These are phyloP conservation scores for Exophiala sp. DNA, from an alignment of 2,329 filamentous ascomycete genomes.

Conservation along the genomic window DNA sequence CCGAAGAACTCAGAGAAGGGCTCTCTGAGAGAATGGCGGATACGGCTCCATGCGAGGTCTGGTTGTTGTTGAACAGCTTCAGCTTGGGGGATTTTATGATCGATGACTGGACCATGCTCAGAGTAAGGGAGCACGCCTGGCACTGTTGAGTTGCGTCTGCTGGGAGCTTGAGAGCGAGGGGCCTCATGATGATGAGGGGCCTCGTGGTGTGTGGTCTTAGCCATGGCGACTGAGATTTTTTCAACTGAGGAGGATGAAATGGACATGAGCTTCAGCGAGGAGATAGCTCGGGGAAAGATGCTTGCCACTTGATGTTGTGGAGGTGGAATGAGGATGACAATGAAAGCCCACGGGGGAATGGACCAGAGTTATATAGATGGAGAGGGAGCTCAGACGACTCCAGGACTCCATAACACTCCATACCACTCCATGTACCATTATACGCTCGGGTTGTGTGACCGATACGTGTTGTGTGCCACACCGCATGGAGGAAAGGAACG, in stretches of 20 bases:
- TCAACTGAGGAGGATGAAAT: constrained; percentile 14
- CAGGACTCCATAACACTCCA: constrained; percentile 12
- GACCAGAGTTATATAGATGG: constrained; percentile 17
- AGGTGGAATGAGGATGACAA: constrained; percentile 12
- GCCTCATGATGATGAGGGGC: constrained; percentile 6
- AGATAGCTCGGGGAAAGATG: constrained; percentile 1
- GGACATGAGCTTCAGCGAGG: constrained; percentile 10
- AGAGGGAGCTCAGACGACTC: constrained; percentile 2
- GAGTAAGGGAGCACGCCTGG: constrained; percentile 19
- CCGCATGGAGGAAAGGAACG: no score
- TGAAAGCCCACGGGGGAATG: constrained; percentile 10
- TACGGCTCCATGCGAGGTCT: constrained; percentile 50
- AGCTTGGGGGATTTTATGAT: constrained; percentile 34
- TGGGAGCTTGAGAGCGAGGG: constrained; percentile 6
- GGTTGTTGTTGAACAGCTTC: constrained; percentile 28
- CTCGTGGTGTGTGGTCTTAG: constrained; percentile 15
- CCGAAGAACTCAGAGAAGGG: constrained; percentile 66
- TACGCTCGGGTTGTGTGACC: constrained; percentile 1
- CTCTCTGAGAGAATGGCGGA: constrained; percentile 53
- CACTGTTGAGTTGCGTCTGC: constrained; percentile 16
- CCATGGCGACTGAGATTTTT: constrained; percentile 15
- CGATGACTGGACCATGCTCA: constrained; percentile 34
- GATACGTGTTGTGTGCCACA: no score
- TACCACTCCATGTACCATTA: not conserved
- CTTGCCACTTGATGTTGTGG: constrained; percentile 11